Base-by-base conservation (phyloP, 345 rosid genomes). In the Arabis hirsuta region DNA sequence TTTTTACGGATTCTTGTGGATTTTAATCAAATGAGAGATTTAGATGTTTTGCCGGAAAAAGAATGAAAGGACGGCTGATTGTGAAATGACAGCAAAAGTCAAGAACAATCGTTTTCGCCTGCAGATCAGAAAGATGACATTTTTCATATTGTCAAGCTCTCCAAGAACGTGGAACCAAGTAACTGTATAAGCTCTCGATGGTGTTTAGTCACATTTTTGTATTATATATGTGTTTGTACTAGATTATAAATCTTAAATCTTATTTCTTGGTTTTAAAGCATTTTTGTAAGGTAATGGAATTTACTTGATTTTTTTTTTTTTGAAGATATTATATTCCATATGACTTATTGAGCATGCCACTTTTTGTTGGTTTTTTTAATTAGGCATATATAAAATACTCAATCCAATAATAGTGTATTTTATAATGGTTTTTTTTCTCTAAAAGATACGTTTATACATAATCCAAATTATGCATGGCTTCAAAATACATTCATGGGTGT, bases 121-220 rank as follows among this genome's bases (percentile, higher is more conserved):
- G 73, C 64, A 22, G 22, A 50, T 31, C 55, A 9, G 20, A 53
- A 36, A 54, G 6, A 68, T 42, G 72, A 41, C 36, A 42, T n/a
- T 53, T 54, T 55, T 27, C 51, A 14, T 68, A 48, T 65, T 8
- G 36, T 4, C 2, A 5, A 13, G 58, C 59, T 52, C 59, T 52
- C 29, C 66, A 27, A 48, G 11, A 66, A 74, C 78, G 78, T 74
- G 78, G 61, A 74, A 66, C 61, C 73, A 50, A 66, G 67, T 73
- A 56, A 29, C 54, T 8, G 7, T 38, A 16, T 16, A 16, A 65
- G 48, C 16, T 38, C 16, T 65, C 14, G 14, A 63, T 63, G 64
- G 51, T 63, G 36, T 42, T 44, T 36, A 10, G 0, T 73, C 77
- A 46, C 8, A 8, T 3, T 55, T 54, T 34, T 73, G 50, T 69